phyloP scores from a whole-genome alignment of 2,329 filamentous ascomycete genomes.

The Fusarium mundagurra region DNA sequence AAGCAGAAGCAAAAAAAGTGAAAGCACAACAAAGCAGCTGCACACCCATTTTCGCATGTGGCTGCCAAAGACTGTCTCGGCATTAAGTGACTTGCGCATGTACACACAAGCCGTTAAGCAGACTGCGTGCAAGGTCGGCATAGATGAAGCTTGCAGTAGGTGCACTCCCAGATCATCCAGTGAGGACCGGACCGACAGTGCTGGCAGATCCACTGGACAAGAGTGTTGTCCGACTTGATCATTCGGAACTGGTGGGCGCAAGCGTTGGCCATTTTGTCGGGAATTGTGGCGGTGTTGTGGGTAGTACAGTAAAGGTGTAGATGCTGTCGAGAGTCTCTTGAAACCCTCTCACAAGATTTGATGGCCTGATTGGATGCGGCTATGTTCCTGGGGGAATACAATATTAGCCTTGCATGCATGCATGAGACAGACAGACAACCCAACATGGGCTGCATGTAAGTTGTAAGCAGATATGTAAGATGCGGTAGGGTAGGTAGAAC shows the following conservation, averaged over 20 bases:
- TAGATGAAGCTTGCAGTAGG: constrained; percentile 73
- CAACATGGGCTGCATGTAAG: constrained; percentile 3
- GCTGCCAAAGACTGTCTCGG: constrained; percentile 31
- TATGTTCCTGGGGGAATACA: constrained; percentile 26
- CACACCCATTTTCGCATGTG: constrained; percentile 27
- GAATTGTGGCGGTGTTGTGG: constrained; percentile 23
- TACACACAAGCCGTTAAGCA: constrained; percentile 32
- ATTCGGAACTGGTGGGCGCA: constrained; percentile 72
- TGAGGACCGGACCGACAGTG: constrained; percentile 72
- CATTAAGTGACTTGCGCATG: constrained; percentile 6
- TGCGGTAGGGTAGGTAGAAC: neutral
- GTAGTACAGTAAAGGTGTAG: constrained; percentile 32
- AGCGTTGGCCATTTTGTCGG: constrained; percentile 58
- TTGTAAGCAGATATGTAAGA: constrained; percentile 17
- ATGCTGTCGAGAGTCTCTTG: constrained; percentile 23
- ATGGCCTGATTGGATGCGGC: constrained; percentile 36
- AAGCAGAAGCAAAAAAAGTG: constrained; percentile 3
- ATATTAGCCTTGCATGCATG: constrained; percentile 40
- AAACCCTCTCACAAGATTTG: constrained; percentile 34
- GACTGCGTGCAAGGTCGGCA: constrained; percentile 67
- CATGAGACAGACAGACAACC: constrained; percentile 20
- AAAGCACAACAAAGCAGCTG: constrained; percentile 1
- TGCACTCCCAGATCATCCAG: constrained; percentile 76
- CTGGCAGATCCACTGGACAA: constrained; percentile 73
- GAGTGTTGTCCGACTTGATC: constrained; percentile 72